These are phyloP conservation scores for Clarireedia monteithiana DNA, from an alignment of 2,329 filamentous ascomycete species.

Conservation along the genomic window DNA sequence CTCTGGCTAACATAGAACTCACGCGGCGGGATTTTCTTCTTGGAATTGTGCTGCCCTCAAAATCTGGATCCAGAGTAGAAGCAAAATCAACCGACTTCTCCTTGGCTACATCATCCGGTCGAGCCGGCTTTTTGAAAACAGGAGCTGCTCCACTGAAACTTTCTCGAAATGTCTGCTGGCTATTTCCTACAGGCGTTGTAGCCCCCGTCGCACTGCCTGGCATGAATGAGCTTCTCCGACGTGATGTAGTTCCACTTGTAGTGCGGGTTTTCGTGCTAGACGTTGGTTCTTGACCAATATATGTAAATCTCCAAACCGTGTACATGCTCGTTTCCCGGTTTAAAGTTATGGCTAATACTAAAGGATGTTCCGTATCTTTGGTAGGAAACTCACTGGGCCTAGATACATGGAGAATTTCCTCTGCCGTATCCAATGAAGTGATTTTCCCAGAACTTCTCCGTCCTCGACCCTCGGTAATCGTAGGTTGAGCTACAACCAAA, in stretches of 20 bases:
- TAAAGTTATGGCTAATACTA: constrained; percentile 72
- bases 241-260: constrained; percentile 33
- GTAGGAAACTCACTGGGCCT: constrained; percentile 46
- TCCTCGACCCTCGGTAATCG: constrained; percentile 31
- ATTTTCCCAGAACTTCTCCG: constrained; percentile 36
- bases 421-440: constrained; percentile 60
- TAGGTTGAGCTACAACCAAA: constrained; percentile 59
- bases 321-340: constrained; percentile 72
- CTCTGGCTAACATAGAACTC: constrained; percentile 82
- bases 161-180: constrained; percentile 62
- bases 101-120: constrained; percentile 17
- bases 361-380: constrained; percentile 34
- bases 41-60: constrained; percentile 42
- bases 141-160: constrained; percentile 51
- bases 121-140: constrained; percentile 16
- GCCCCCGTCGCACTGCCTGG: constrained; percentile 64
- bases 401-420: constrained; percentile 81
- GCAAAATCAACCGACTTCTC: constrained; percentile 50
- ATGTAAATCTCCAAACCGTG: constrained; percentile 77
- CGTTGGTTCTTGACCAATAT: constrained; percentile 58
- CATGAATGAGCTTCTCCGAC: constrained; percentile 55
- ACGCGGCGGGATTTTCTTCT: constrained; percentile 66
- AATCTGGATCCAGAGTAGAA: constrained; percentile 64
- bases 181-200: constrained; percentile 58
- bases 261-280: constrained; percentile 29